These are phyloP conservation scores for Rhizopus sp. DNA, from an alignment of 371 early-diverging fungal genomes.

Conservation along the genomic window DNA sequence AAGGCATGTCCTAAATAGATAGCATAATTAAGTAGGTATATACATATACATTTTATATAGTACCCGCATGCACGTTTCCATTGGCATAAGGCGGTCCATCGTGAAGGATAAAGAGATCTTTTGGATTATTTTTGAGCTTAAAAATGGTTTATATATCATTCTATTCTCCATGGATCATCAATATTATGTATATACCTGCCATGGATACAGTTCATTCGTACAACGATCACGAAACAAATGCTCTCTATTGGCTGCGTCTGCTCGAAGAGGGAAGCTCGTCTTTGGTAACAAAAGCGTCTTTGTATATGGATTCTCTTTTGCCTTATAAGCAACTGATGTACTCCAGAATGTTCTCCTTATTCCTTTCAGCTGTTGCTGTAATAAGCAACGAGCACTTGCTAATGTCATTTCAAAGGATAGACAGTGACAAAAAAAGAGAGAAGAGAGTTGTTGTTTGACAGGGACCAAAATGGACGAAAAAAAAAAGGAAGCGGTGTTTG, in stretches of 20 bases:
- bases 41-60: background rate
- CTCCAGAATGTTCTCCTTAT: slow-evolving; percentile 1
- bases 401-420: slow-evolving; percentile 2
- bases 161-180: background rate
- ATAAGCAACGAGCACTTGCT: background rate
- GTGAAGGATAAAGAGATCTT: slow-evolving; percentile 79
- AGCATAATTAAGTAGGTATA: background rate
- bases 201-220: slow-evolving; percentile 69
- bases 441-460: background rate
- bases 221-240: slow-evolving; percentile 63
- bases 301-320: slow-evolving; percentile 46
- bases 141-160: background rate
- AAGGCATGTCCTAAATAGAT: slow-evolving; percentile 79
- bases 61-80: slow-evolving; percentile 88
- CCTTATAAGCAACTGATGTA: slow-evolving; percentile 9
- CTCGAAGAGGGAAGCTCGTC: slow-evolving; percentile 73
- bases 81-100: slow-evolving; percentile 99
- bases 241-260: slow-evolving; percentile 68
- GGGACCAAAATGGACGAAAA: background rate
- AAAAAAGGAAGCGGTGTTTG: background rate
- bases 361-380: background rate
- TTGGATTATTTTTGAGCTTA: slow-evolving; percentile 61
- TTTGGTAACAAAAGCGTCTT: slow-evolving; percentile 74
- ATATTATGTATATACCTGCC: slow-evolving; percentile 59
- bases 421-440: slow-evolving; percentile 2